phyloP scores from a whole-genome alignment of 179 eudicot genomes.

The Camellia oleifera region DNA sequence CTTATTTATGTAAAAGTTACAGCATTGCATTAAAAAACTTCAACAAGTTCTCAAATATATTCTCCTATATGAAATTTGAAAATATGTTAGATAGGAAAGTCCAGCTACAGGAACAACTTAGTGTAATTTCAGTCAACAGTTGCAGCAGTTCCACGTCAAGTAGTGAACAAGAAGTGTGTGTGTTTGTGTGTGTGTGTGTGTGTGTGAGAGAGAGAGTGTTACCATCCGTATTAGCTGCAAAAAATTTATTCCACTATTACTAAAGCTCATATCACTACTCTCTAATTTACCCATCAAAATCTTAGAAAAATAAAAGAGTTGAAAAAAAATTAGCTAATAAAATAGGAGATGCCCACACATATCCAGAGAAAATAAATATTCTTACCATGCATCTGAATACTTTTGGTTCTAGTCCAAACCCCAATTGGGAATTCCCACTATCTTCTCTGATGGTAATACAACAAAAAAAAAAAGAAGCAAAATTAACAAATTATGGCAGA shows the following conservation, averaged over 20 bases:
- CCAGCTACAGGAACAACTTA: background rate
- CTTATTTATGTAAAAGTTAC: background rate
- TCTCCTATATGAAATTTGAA: background rate
- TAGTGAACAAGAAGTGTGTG: too few relatives aligned
- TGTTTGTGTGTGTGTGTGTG: background rate
- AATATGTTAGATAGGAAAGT: too few relatives aligned
- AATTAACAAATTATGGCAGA: too few relatives aligned
- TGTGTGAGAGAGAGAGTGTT: background rate
- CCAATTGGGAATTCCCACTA: background rate
- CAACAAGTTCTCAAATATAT: background rate
- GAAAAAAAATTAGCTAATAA: background rate
- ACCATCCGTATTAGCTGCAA: background rate
- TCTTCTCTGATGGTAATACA: too few relatives aligned
- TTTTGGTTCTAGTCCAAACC: background rate
- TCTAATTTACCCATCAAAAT: background rate
- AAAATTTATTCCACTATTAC: background rate
- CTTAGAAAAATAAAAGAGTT: background rate
- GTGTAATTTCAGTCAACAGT: too few relatives aligned
- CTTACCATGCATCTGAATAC: background rate
- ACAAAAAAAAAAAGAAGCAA: background rate
- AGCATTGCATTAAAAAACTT: background rate
- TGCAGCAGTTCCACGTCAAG: background rate
- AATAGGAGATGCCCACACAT: background rate
- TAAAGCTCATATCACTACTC: background rate
- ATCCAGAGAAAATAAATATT: background rate